Evolutionary conservation across 2,329 filamentous ascomycete genomes (phyloP).

Genomic region (Rutstroemia sp.): DNA sequence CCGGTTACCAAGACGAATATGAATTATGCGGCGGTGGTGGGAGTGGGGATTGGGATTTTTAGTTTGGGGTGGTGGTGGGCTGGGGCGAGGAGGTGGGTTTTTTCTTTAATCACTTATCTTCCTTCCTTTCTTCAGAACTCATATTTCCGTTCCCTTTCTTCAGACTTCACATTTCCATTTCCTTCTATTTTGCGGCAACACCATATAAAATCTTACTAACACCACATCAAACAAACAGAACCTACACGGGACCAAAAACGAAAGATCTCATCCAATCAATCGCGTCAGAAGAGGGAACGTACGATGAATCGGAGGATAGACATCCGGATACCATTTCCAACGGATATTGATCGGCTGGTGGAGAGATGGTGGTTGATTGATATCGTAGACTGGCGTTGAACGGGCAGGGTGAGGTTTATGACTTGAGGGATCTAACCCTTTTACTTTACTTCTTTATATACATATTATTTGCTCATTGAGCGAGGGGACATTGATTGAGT

Average conservation of each 20-base stretch:
- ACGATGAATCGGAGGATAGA: background rate
- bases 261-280: slow-evolving; percentile 7
- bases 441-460: too few species aligned
- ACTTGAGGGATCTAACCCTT: too few species aligned
- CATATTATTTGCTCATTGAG: too few species aligned
- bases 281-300: background rate
- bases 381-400: too few species aligned
- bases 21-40: slow-evolving; percentile 44
- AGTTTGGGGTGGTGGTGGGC: slow-evolving; percentile 41
- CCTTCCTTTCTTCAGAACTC: background rate
- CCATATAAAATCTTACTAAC: too few species aligned
- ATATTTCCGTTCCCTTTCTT: too few species aligned
- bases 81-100: slow-evolving; percentile 21
- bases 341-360: background rate
- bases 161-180: too few species aligned
- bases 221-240: background rate
- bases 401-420: too few species aligned
- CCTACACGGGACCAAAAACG: slow-evolving; percentile 7
- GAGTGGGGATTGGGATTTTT: slow-evolving; percentile 40
- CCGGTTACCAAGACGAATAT: slow-evolving; percentile 43
- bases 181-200: too few species aligned
- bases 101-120: background rate
- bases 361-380: background rate
- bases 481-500: too few species aligned
- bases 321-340: background rate